phyloP scores from a whole-genome alignment of 2,329 filamentous ascomycete species.

The Myotisia sp. region DNA sequence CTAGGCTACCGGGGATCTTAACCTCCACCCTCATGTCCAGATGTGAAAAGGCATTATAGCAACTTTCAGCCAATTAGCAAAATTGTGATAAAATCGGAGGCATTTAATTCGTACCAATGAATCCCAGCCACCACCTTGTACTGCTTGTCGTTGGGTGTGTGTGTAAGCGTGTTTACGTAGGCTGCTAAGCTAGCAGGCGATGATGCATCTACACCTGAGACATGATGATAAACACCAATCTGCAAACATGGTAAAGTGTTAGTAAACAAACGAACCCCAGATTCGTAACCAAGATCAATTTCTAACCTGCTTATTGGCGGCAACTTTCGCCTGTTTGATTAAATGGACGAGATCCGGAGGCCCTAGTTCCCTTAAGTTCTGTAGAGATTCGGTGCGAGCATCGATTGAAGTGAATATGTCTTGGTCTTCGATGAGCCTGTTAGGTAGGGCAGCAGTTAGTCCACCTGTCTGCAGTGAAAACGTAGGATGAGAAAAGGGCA shows the following conservation, averaged over 20 bases:
- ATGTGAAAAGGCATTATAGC: conserved; percentile 98
- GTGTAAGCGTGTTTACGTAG: conserved; percentile 95
- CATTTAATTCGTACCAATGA: conserved; percentile 55
- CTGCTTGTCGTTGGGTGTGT: conserved; percentile 68
- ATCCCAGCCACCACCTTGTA: conserved; percentile 87
- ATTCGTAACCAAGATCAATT: not conserved
- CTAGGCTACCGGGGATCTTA: conserved; percentile 87
- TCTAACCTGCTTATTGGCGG: conserved; percentile 41
- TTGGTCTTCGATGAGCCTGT: conserved; percentile 83
- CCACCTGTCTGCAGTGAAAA: not conserved
- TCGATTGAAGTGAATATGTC: conserved; percentile 75
- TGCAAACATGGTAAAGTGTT: conserved; percentile 24
- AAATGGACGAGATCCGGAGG: conserved; percentile 93
- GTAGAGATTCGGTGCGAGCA: conserved; percentile 76
- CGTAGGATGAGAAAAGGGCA: not conserved
- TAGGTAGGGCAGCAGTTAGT: not conserved
- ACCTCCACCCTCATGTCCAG: conserved; percentile 98
- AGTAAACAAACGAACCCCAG: not conserved
- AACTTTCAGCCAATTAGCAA: conserved; percentile 34
- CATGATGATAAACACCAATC: conserved; percentile 93
- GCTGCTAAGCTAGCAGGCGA: conserved; percentile 93
- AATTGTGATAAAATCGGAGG: not conserved
- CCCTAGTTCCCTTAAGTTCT: conserved; percentile 76
- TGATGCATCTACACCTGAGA: conserved; percentile 90
- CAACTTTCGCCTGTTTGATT: conserved; percentile 57